Evolutionary conservation across 495 filamentous ascomycete genomes (phyloP).

Genomic region (Xylaria venustula): DNA sequence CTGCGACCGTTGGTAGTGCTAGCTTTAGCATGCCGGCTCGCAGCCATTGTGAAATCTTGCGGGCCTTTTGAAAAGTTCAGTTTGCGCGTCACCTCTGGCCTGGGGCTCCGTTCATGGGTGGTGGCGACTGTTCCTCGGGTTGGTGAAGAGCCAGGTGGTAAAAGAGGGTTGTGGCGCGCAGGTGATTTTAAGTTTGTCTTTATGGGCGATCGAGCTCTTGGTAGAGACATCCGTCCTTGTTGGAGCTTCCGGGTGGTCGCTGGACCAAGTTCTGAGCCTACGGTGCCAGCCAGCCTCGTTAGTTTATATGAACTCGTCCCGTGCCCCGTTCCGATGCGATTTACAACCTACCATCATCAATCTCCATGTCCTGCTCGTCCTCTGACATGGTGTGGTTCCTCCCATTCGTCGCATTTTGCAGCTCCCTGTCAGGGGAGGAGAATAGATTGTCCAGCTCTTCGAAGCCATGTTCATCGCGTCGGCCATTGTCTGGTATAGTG

Average conservation of each 20-base stretch:
- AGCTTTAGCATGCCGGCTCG: slow-evolving; percentile 25
- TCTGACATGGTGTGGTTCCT: slow-evolving; percentile 15
- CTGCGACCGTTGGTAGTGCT: slow-evolving; percentile 15
- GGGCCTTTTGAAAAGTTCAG: slow-evolving; percentile 40
- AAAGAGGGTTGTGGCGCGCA: slow-evolving; percentile 46
- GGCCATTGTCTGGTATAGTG: slow-evolving; percentile 71
- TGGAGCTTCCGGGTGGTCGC: slow-evolving; percentile 26
- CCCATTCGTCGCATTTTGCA: slow-evolving; percentile 34
- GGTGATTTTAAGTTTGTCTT: slow-evolving; percentile 58
- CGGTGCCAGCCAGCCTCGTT: slow-evolving; percentile 2
- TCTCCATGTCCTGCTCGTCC: slow-evolving; percentile 36
- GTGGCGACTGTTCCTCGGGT: slow-evolving; percentile 29
- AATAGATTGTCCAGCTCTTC: slow-evolving; percentile 83
- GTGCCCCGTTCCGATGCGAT: neutral
- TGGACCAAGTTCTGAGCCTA: slow-evolving; percentile 31
- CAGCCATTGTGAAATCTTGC: slow-evolving; percentile 9
- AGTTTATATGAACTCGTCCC: neutral
- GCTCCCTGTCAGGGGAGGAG: slow-evolving; percentile 74
- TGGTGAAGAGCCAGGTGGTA: slow-evolving; percentile 45
- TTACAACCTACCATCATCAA: slow-evolving; percentile 29
- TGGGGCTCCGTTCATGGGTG: slow-evolving; percentile 20
- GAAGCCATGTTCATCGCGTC: slow-evolving; percentile 88
- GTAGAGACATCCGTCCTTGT: slow-evolving; percentile 36
- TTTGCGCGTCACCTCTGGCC: slow-evolving; percentile 33
- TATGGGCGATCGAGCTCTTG: slow-evolving; percentile 50